Percentiles rank a stretch among this genome's conserved stretches.
These are phyloP conservation scores for Fraxinus baroniana DNA, from an alignment of 305 asterid species.

Conservation along the genomic window DNA sequence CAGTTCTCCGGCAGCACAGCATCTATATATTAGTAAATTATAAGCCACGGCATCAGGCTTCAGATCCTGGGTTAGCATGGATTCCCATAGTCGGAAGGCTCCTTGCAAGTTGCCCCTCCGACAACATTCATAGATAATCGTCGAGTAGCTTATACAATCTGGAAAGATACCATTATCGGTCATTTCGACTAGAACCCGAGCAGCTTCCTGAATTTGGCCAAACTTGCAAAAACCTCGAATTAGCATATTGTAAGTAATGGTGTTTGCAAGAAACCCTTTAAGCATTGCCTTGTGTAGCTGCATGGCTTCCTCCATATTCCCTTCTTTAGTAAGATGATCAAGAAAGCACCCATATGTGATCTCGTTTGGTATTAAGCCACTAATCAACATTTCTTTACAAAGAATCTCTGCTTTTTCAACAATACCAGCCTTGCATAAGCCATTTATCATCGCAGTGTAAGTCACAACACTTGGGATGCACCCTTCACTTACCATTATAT, in stretches of 20 bases:
- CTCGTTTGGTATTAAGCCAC: slow-evolving; percentile 61
- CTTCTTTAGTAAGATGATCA: slow-evolving; percentile 61
- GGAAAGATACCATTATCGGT: slow-evolving; percentile 49
- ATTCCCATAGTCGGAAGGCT: slow-evolving; percentile 66
- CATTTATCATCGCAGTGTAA: slow-evolving; percentile 66
- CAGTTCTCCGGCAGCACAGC: slow-evolving; percentile 61
- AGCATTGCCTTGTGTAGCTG: slow-evolving; percentile 57
- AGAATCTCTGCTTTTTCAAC: slow-evolving; percentile 58
- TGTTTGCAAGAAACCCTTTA: slow-evolving; percentile 50
- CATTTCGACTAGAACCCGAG: slow-evolving; percentile 53
- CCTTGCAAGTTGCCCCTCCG: slow-evolving; percentile 59
- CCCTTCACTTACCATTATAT: slow-evolving; percentile 68
- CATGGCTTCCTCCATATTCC: slow-evolving; percentile 63
- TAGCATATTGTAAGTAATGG: slow-evolving; percentile 67
- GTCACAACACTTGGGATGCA: slow-evolving; percentile 59
- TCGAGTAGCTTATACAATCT: slow-evolving; percentile 76
- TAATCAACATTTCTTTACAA: slow-evolving; percentile 54
- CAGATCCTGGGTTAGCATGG: slow-evolving; percentile 56
- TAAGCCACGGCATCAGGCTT: slow-evolving; percentile 76
- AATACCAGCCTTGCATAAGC: slow-evolving; percentile 62
- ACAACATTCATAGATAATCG: slow-evolving; percentile 58
- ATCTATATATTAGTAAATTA: slow-evolving; percentile 61
- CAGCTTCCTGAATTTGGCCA: slow-evolving; percentile 60
- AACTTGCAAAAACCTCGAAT: slow-evolving; percentile 74
- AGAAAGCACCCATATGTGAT: slow-evolving; percentile 79